Percentiles rank a stretch among this genome's conserved stretches.
Conservation (phyloP, 306 rosid genomes). For the Oxytropis ochrocephala region DNA sequence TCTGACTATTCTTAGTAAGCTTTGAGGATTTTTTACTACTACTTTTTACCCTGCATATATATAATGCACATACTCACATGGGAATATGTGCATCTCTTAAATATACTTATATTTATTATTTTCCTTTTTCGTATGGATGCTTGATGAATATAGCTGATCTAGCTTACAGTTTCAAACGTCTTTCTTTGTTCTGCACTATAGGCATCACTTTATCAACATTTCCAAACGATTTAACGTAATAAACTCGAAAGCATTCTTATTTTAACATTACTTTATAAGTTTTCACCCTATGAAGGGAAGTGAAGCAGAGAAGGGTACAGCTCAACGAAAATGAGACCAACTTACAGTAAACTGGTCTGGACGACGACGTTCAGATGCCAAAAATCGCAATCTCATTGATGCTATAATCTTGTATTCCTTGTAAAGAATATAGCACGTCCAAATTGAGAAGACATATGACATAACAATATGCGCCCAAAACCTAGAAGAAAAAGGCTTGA, state of each 20-base stretch:
- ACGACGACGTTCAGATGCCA: constrained; percentile 73
- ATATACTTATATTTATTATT: background rate
- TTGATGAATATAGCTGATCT: background rate
- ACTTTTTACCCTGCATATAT: background rate
- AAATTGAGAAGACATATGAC: constrained; percentile 70
- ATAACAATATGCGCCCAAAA: constrained; percentile 71
- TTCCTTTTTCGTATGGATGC: background rate
- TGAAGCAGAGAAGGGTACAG: background rate
- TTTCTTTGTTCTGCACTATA: background rate
- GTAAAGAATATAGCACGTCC: constrained; percentile 81
- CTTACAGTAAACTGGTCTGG: constrained; percentile 79
- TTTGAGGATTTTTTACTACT: background rate
- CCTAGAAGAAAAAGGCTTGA: constrained; percentile 37
- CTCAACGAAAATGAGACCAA: constrained; percentile 17
- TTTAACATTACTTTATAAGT: background rate
- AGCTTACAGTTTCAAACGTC: background rate
- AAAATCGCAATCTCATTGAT: constrained; percentile 61
- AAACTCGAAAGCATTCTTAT: background rate
- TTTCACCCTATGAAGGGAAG: background rate
- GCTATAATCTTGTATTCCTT: constrained; percentile 59
- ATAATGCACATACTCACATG: background rate
- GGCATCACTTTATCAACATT: background rate
- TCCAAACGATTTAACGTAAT: background rate
- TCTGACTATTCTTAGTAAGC: background rate
- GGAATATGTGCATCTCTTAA: background rate